Base-by-base conservation (phyloP, 495 filamentous ascomycete genomes). In the Amphirosellinia nigrospora region DNA sequence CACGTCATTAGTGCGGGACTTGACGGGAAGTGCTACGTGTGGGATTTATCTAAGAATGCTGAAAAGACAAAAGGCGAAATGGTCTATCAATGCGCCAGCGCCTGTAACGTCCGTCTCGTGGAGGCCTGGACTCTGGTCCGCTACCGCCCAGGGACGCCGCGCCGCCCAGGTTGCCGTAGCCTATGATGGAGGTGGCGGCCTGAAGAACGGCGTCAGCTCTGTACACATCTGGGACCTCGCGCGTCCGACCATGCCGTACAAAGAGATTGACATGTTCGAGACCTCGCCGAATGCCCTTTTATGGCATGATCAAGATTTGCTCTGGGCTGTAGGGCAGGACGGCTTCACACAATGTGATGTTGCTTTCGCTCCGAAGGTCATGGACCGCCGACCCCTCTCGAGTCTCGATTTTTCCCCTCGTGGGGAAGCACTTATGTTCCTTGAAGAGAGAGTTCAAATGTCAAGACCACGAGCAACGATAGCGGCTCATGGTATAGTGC, bases 221-320 rank as follows among this genome's bases (percentile, higher is more conserved):
- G 87, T 97, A 41, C 93, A 98, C 72, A 82, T 98, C 7, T 99
- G 96, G 96, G 95, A 99, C 81, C 86, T 98, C 66, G 92, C 92
- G 30, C 86, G 95, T 30, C 93, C 94, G 2, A 88, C 90, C 70
- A 88, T 99, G 75, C 96, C 96, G 1, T 94, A 91, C 73, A 89
- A 93, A 60, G 94, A 96, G 77, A 89, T 97, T 68, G 89, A 92
- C 74, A 85, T 89, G 53, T 94, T 94, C 73, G 86, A 90, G 43
- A 85, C 78, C 38, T 84, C 90, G 26, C 90, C 94, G 11, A 89
- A 88, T 48, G 92, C 94, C 66, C 80, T 98, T 62, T 86, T 97
- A 34, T 99, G 96, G 96, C 93, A 91, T 75, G 92, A 93, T 50
- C 90, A 94, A 74, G 92, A 97, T 74, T 84, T 97, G 4, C 81